Percentiles rank a stretch among this genome's conserved stretches.
Evolutionary conservation across 139 green algal species (phyloP).

Genomic region (Ettlia oleoabundans): DNA sequence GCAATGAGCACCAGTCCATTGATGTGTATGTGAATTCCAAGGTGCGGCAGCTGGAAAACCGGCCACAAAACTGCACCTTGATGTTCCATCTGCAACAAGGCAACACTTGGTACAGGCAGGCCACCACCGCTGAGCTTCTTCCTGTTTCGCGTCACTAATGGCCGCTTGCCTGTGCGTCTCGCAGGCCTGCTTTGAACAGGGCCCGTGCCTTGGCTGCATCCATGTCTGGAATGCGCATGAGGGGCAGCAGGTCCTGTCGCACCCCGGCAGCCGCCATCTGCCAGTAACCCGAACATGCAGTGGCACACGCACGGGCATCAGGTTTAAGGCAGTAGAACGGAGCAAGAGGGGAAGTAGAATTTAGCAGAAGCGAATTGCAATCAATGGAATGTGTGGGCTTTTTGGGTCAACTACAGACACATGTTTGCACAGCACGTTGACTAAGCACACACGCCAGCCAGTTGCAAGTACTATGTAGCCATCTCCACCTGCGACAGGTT

Average conservation of each 20-base stretch:
- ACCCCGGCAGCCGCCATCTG: conserved; percentile 60
- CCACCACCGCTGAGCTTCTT: background rate
- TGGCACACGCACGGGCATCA: no score
- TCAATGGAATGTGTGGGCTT: no score
- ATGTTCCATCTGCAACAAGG: no score
- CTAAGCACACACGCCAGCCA: background rate
- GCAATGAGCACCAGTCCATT: no score
- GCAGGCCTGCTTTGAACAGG: conserved; percentile 56
- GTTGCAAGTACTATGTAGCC: background rate
- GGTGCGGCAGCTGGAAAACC: no score
- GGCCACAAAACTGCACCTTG: no score
- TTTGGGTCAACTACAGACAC: no score
- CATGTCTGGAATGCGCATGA: conserved; percentile 68
- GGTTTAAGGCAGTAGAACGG: no score
- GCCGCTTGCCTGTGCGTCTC: conserved; percentile 14
- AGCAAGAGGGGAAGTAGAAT: background rate
- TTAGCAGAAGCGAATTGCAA: background rate
- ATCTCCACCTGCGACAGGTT: conserved; percentile 14
- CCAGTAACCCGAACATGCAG: no score
- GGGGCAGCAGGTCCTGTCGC: conserved; percentile 66
- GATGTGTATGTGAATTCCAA: no score
- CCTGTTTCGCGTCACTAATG: background rate
- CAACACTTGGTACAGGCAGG: no score
- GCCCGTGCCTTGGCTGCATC: conserved; percentile 49
- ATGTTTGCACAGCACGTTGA: no score